Evolutionary conservation across 768 basidiomycete species (phyloP).

Genomic region (Boletus bicolor): DNA sequence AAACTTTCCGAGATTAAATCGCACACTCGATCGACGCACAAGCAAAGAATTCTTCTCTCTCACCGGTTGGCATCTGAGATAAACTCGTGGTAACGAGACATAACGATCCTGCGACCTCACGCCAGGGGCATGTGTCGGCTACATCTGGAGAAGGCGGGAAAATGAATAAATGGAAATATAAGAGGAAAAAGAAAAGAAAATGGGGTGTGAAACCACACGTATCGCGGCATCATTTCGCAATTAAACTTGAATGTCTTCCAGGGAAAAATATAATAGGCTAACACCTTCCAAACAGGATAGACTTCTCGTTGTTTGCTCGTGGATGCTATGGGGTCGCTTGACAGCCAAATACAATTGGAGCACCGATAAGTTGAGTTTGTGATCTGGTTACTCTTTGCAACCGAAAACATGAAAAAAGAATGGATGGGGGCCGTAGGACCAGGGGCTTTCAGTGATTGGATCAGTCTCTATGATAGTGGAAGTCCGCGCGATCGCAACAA

Average conservation of each 20-base stretch:
- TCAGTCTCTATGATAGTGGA: slow-evolving; percentile 17
- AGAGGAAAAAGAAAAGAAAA: slow-evolving; percentile 3
- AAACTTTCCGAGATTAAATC: slow-evolving; percentile 22
- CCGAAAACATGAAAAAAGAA: slow-evolving; percentile 11
- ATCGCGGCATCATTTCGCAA: slow-evolving; percentile 19
- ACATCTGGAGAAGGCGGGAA: slow-evolving; percentile 10
- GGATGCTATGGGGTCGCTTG: slow-evolving; percentile 11
- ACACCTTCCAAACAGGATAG: slow-evolving; percentile 20
- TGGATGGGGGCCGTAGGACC: slow-evolving; percentile 16
- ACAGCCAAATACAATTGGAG: neutral
- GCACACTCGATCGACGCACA: slow-evolving; percentile 26
- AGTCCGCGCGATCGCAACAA: slow-evolving; percentile 25
- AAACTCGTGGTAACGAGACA: slow-evolving; percentile 28
- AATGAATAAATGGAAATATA: neutral
- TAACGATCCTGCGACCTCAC: slow-evolving; percentile 25
- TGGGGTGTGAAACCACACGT: slow-evolving; percentile 17
- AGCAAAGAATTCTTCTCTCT: slow-evolving; percentile 12
- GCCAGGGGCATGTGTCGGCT: slow-evolving; percentile 23
- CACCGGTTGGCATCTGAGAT: slow-evolving; percentile 26
- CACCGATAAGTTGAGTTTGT: slow-evolving; percentile 9
- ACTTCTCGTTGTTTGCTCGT: slow-evolving; percentile 17
- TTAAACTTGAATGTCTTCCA: slow-evolving; percentile 15
- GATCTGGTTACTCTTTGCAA: slow-evolving; percentile 10
- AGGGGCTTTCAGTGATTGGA: slow-evolving; percentile 22
- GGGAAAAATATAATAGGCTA: slow-evolving; percentile 21